Percentiles rank a stretch among this genome's conserved stretches.
Conservation (phyloP, 2,329 filamentous ascomycete species). For the Macrophomina pseudophaseolina region DNA sequence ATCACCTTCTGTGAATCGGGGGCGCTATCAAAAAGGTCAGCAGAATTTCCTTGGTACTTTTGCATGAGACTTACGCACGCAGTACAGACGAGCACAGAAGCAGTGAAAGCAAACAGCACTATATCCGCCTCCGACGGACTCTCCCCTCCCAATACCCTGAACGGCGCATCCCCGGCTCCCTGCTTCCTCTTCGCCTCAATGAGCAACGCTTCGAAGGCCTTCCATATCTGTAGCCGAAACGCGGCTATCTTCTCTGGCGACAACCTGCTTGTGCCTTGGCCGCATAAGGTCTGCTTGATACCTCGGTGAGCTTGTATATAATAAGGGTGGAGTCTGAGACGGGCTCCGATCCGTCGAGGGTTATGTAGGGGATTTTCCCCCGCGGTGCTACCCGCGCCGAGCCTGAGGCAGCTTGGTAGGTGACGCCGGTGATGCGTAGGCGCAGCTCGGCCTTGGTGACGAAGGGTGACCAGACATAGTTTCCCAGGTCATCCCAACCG, state of each 20-base stretch:
- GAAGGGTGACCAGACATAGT: slow-evolving; percentile 65
- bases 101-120: slow-evolving; percentile 63
- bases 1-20: slow-evolving; percentile 56
- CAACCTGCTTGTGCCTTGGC: slow-evolving; percentile 62
- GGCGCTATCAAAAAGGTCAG: slow-evolving; percentile 23
- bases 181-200: slow-evolving; percentile 41
- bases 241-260: slow-evolving; percentile 54
- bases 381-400: slow-evolving; percentile 55
- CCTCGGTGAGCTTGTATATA: slow-evolving; percentile 52
- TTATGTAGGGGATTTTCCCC: slow-evolving; percentile 67
- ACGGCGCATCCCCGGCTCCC: slow-evolving; percentile 44
- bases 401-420: slow-evolving; percentile 55
- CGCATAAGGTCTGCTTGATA: slow-evolving; percentile 53
- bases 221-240: slow-evolving; percentile 60
- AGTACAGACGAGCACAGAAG: slow-evolving; percentile 56
- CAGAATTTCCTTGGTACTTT: neutral
- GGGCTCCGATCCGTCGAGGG: slow-evolving; percentile 32
- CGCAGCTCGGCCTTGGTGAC: slow-evolving; percentile 67
- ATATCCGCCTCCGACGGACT: slow-evolving; percentile 64
- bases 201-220: slow-evolving; percentile 54
- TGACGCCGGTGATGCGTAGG: slow-evolving; percentile 58
- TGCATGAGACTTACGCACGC: slow-evolving; percentile 53
- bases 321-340: slow-evolving; percentile 64
- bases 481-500: slow-evolving; percentile 50
- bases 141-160: slow-evolving; percentile 63